Evolutionary conservation across 2,329 filamentous ascomycete genomes (phyloP).

Genomic region (Xylaria arbuscula): DNA sequence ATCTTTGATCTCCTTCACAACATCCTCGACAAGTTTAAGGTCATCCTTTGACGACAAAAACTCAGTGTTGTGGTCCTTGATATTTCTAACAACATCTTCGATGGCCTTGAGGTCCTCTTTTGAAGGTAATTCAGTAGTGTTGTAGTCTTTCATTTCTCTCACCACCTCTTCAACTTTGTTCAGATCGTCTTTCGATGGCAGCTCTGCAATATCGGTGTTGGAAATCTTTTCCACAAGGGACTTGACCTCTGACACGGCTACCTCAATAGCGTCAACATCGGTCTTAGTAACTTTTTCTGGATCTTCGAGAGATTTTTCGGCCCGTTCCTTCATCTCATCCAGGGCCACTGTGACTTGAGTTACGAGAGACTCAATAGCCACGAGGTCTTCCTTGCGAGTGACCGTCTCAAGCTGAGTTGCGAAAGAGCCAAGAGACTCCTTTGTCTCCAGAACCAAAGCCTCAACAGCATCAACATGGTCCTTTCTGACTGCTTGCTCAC

Average conservation of each 20-base stretch:
- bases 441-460: conserved; percentile 74
- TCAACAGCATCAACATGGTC: conserved; percentile 76
- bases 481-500: conserved; percentile 75
- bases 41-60: conserved; percentile 61
- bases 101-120: conserved; percentile 74
- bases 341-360: conserved; percentile 80
- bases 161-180: conserved; percentile 74
- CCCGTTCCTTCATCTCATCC: conserved; percentile 75
- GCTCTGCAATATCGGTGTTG: conserved; percentile 77
- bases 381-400: conserved; percentile 82
- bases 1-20: conserved; percentile 78
- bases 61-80: conserved; percentile 72
- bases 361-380: conserved; percentile 79
- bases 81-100: conserved; percentile 75
- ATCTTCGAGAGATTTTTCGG: conserved; percentile 65
- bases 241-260: conserved; percentile 88
- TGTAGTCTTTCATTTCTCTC: conserved; percentile 76
- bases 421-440: conserved; percentile 76
- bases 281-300: conserved; percentile 79
- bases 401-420: conserved; percentile 74
- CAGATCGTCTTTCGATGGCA: conserved; percentile 82
- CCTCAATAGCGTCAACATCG: conserved; percentile 83
- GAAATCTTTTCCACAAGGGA: conserved; percentile 78
- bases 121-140: conserved; percentile 74
- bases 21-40: conserved; percentile 73